A percentile compares a stretch with the other conserved stretches of the same genome.
These are phyloP conservation scores for Fonsecaea monophora DNA, from an alignment of 2,329 filamentous ascomycete species.

Conservation along the genomic window DNA sequence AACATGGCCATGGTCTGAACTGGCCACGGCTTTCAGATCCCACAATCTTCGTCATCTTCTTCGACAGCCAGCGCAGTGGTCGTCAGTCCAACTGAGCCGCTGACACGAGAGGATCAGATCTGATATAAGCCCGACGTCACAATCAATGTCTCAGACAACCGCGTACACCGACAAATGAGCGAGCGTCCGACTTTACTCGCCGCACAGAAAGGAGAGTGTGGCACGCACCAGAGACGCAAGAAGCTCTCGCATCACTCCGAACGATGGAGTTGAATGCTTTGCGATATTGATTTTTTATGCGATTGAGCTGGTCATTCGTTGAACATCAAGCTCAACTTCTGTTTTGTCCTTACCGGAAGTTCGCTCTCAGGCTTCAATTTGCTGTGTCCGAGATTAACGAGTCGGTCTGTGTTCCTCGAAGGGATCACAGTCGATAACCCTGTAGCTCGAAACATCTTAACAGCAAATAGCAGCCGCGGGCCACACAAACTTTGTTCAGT, in stretches of 20 bases:
- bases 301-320: slow-evolving; percentile 32
- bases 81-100: neutral
- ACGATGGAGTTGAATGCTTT: neutral
- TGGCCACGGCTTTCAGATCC: slow-evolving; percentile 28
- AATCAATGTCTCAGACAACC: neutral
- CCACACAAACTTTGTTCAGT: slow-evolving; percentile 7
- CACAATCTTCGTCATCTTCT: neutral
- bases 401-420: neutral
- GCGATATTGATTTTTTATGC: slow-evolving; percentile 6
- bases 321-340: slow-evolving; percentile 25
- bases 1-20: slow-evolving; percentile 38
- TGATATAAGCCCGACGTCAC: slow-evolving; percentile 30
- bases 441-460: neutral
- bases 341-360: slow-evolving; percentile 4
- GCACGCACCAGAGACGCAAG: neutral
- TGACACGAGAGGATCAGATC: neutral
- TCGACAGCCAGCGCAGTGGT: neutral
- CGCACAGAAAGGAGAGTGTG: neutral
- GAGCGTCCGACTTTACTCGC: neutral
- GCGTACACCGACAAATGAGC: neutral
- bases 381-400: neutral
- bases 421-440: neutral
- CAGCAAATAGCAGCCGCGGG: neutral
- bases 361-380: neutral
- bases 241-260: neutral